phyloP scores from a whole-genome alignment of 306 rosid species.

The Gynostemma pentaphyllum region DNA sequence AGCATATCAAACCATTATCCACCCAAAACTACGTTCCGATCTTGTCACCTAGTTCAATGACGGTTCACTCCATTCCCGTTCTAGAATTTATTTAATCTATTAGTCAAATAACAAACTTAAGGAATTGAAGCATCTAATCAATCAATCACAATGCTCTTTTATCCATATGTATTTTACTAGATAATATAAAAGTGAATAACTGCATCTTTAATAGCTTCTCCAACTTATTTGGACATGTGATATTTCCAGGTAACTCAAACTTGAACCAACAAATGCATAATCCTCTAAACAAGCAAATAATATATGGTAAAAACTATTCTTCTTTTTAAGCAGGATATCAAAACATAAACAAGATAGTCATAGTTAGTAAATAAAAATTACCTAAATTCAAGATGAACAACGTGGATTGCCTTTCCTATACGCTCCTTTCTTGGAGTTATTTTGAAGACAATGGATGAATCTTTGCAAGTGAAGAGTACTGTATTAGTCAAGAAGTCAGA shows the following conservation, averaged over 20 bases:
- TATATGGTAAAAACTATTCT: not conserved
- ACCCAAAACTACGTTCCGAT: not conserved
- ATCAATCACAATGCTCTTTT: no score
- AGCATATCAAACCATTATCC: not conserved
- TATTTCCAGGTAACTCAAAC: no score
- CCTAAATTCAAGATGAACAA: slow-evolving; percentile 33
- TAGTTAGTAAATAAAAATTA: not conserved
- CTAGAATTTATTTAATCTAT: no score
- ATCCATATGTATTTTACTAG: no score
- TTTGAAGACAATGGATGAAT: slow-evolving; percentile 12
- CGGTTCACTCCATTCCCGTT: no score
- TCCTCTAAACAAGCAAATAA: not conserved
- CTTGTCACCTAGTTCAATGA: not conserved
- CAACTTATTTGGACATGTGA: no score
- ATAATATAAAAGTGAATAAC: no score
- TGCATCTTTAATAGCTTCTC: no score
- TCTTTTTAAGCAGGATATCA: not conserved
- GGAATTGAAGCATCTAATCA: no score
- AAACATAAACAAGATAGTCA: not conserved
- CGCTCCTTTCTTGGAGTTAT: slow-evolving; percentile 21
- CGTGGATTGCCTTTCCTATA: slow-evolving; percentile 25
- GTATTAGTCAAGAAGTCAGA: slow-evolving; percentile 24
- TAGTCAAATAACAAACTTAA: no score
- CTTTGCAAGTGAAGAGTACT: slow-evolving; percentile 19
- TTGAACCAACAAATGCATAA: no score